Evolutionary conservation across 345 rosid genomes (phyloP).

Genomic region (Eucalyptus virginea): DNA sequence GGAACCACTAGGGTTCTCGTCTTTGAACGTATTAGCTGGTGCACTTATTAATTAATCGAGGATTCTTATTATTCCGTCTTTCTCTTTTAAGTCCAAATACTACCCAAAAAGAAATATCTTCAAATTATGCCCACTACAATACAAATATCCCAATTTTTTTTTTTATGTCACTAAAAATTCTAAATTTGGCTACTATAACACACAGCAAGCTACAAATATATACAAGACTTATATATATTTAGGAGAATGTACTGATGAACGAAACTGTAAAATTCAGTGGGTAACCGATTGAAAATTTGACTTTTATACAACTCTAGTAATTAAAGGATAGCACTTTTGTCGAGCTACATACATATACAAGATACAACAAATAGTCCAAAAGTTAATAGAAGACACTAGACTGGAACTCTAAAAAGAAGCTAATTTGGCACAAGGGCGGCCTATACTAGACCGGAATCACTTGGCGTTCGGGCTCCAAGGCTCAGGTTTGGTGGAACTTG

Average conservation of each 20-base stretch:
- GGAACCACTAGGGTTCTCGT: neutral
- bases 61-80: neutral
- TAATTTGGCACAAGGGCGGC: neutral
- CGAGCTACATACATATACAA: neutral
- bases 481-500: constrained; percentile 32
- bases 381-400: neutral
- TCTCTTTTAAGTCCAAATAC: neutral
- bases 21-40: neutral
- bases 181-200: neutral
- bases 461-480: neutral
- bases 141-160: too few relatives aligned
- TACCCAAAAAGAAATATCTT: neutral
- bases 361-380: neutral
- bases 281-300: neutral
- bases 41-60: constrained; percentile 10
- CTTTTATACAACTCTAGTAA: neutral
- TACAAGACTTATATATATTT: neutral
- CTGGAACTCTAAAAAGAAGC: neutral
- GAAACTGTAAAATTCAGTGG: neutral
- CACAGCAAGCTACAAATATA: neutral
- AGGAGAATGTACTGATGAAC: neutral
- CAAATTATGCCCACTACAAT: neutral
- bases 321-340: neutral
- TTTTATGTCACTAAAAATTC: fast-evolving
- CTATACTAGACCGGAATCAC: neutral